Evolutionary conservation across 306 rosid genomes (phyloP).

Genomic region (Acacia acuminata): DNA sequence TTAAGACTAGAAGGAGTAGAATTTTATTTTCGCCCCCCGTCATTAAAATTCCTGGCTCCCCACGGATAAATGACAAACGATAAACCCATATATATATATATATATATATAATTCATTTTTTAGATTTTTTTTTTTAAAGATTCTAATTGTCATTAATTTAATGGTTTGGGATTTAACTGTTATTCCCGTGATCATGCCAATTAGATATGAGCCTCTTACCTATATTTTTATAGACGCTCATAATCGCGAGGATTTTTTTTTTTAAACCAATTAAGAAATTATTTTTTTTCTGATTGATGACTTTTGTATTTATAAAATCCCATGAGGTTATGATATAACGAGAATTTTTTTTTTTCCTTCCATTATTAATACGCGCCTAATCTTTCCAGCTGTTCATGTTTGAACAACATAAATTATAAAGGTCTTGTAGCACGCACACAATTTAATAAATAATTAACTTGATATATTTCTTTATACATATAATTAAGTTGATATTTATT

Average conservation of each 20-base stretch:
- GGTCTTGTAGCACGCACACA: not conserved
- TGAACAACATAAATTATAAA: not conserved
- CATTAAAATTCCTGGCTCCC: no score
- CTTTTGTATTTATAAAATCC: no score
- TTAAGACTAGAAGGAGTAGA: no score
- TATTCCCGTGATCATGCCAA: no score
- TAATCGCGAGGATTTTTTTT: not conserved
- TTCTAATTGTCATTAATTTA: no score
- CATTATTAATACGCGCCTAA: not conserved
- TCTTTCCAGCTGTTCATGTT: not conserved
- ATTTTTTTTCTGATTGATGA: not conserved
- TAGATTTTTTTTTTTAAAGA: no score
- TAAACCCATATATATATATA: no score
- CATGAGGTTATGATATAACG: not conserved
- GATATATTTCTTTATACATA: not conserved
- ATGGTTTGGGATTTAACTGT: no score
- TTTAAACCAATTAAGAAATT: not conserved
- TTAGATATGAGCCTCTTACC: no score
- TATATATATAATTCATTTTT: no score
- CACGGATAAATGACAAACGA: no score
- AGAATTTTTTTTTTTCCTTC: not conserved
- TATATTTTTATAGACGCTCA: not conserved
- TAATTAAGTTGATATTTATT: not conserved
- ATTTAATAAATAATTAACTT: not conserved
- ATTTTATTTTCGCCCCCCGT: no score